These are phyloP conservation scores for Plasmodium gonderi DNA, from an alignment of 169 alveolate genomes.

Conservation along the genomic window DNA sequence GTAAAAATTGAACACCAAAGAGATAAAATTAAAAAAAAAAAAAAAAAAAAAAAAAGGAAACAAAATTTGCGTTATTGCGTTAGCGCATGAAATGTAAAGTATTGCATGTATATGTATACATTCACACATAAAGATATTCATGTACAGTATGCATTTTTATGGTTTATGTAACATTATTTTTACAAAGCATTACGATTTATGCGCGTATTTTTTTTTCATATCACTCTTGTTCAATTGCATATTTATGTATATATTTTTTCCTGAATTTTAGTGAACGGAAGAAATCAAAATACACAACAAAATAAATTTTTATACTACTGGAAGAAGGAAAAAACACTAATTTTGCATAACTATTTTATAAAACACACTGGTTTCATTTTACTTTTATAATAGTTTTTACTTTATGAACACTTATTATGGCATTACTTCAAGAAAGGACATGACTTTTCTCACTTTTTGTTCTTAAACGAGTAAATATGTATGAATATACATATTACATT, in stretches of 20 bases:
- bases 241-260: not conserved
- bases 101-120: not conserved
- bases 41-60: not conserved
- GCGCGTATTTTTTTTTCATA: not conserved
- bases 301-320: not conserved
- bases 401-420: not conserved
- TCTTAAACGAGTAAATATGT: not conserved
- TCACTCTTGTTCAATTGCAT: not conserved
- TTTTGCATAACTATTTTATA: not conserved
- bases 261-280: not conserved
- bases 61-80: not conserved
- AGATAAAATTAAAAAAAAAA: not conserved
- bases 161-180: too few relatives aligned
- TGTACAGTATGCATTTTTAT: not conserved
- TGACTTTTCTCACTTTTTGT: not conserved
- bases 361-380: not conserved
- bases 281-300: not conserved
- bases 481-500: not conserved
- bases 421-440: not conserved
- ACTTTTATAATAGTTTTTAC: not conserved
- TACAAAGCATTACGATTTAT: not conserved
- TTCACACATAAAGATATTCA: not conserved
- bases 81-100: not conserved
- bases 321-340: not conserved
- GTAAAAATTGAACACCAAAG: not conserved